Evolutionary conservation across 495 filamentous ascomycete species (phyloP).

Genomic region (Neurospora hispaniola): DNA sequence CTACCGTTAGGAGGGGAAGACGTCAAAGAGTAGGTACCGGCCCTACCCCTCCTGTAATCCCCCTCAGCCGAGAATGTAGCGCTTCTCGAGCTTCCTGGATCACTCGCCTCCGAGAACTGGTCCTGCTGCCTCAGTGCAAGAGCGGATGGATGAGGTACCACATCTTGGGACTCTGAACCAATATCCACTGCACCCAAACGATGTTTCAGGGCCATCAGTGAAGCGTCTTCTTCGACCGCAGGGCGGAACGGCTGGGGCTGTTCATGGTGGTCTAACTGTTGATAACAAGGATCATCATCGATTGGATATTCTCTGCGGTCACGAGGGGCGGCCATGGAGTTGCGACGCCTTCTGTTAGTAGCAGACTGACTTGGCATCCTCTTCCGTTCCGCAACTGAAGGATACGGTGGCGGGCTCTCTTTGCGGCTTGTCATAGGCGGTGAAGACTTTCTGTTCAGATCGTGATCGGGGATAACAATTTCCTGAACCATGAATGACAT

Average conservation of each 20-base stretch:
- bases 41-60: constrained; percentile 13
- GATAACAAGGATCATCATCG: constrained; percentile 5
- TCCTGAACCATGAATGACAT: constrained; percentile 22
- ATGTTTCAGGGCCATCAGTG: not conserved
- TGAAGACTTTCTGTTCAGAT: constrained; percentile 2
- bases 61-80: constrained; percentile 25
- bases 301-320: constrained; percentile 16
- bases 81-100: constrained; percentile 22
- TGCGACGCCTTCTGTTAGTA: constrained; percentile 9
- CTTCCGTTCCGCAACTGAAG: constrained; percentile 7
- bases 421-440: constrained; percentile 11
- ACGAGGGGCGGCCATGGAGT: constrained; percentile 6
- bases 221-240: not conserved
- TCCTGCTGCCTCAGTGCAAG: constrained; percentile 2
- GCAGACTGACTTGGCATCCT: constrained; percentile 11
- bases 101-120: constrained; percentile 7
- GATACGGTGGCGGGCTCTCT: constrained; percentile 20
- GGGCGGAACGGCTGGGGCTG: not conserved
- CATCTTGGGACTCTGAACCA: not conserved
- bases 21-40: constrained; percentile 19
- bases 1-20: constrained; percentile 20
- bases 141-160: not conserved
- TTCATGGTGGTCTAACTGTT: not conserved
- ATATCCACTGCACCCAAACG: not conserved
- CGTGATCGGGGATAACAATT: constrained; percentile 4